Percentiles rank a stretch among this genome's conserved stretches.
Conservation (phyloP, 805 yeast species). For the Barnettozyma populi region DNA sequence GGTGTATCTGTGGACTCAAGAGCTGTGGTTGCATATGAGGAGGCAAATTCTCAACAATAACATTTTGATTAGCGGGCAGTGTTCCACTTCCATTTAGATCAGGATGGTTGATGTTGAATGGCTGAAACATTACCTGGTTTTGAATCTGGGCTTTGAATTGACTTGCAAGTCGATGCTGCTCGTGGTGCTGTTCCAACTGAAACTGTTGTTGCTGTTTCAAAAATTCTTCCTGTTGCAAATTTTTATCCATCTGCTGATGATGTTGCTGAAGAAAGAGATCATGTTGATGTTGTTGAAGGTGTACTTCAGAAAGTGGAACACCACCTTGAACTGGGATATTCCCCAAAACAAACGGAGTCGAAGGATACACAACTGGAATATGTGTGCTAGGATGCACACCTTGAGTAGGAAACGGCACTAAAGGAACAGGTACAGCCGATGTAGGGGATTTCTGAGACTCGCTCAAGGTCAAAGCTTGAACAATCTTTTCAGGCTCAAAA, state of each 20-base stretch:
- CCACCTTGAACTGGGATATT: background rate
- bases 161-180: constrained; percentile 9
- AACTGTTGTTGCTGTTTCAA: constrained; percentile 7
- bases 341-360: background rate
- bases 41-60: background rate
- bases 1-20: background rate
- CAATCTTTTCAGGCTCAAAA: constrained; percentile 5
- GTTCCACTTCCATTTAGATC: background rate
- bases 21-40: background rate
- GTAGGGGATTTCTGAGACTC: background rate
- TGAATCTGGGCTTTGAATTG: constrained; percentile 18
- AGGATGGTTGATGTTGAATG: background rate
- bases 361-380: background rate
- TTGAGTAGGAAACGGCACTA: background rate
- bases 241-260: background rate
- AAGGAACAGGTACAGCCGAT: background rate
- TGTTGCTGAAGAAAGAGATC: background rate
- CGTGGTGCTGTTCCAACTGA: constrained; percentile 5
- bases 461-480: constrained; percentile 10
- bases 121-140: constrained; percentile 15
- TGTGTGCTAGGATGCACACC: background rate
- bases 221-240: background rate
- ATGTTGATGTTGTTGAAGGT: constrained; percentile 9
- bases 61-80: background rate
- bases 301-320: background rate